Evolutionary conservation across 1,284 basidiomycete species (phyloP), one percentile per base, ranked within the genome.

Genomic region (Cutaneotrichosporon spelunceum): DNA sequence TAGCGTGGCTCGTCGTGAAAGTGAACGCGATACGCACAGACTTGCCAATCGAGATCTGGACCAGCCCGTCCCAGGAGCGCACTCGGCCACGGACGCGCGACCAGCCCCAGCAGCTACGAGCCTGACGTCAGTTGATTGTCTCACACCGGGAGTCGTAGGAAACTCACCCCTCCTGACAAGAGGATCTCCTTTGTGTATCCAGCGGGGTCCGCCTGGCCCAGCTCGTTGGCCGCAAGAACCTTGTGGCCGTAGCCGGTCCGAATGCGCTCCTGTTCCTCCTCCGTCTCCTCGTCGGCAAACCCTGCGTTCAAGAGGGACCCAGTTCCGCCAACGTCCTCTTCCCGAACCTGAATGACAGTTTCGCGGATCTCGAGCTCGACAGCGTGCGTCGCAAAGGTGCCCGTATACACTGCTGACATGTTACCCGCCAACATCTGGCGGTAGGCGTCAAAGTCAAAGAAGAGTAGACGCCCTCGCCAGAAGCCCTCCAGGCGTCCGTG

Each of bases 391-490:
- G 73, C 73, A 60, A 77, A 79, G 2, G 70, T 71, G 3, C 74
- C 76, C 21, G 78, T 78, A 60, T 80, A 81, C 13, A 81, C 66
- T 3, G 69, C 71, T 0, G 74, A 63, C 64, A 82, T 76, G 53
- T 80, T 70, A 0, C 82, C 82, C 2, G 73, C 76, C 2, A 83
- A 70, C 71, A 83, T 80, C 55, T 82, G 76, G 30, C 81, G 76
- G 59, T 83, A 84, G 34, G 77, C 75, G 50, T 82, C 81, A 62
- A 82, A 83, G 66, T 83, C 81, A 68, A 82, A 83, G 66, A 83
- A 83, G 53, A 80, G 71, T 65, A 82, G 81, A n/a, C 80, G 73
- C 2, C 82, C 82, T 53, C 82, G 77, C 81, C 82, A 84, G 45
- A 73, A 77, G 0, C 83, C 83, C 33, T 77, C 65, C n/a, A 83